Evolutionary conservation across 768 basidiomycete genomes (phyloP).

Genomic region (Mycena polygramma): DNA sequence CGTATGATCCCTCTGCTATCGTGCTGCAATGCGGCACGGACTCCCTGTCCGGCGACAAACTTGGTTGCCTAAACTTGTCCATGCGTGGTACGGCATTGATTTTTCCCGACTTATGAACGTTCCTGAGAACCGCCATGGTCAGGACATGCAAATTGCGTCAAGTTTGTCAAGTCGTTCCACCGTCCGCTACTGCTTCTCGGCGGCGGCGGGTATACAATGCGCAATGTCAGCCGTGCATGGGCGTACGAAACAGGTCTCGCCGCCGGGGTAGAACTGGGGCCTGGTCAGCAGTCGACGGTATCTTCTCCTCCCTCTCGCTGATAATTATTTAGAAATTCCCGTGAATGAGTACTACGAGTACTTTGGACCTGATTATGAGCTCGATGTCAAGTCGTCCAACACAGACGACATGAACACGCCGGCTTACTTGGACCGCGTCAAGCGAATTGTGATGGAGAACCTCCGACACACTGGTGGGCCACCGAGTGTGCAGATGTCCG

Average conservation of each 20-base stretch:
- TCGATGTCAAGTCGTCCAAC: slow-evolving; percentile 95
- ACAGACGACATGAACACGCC: slow-evolving; percentile 95
- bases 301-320: neutral
- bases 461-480: slow-evolving; percentile 88
- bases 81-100: slow-evolving; percentile 79
- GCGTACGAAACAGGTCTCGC: slow-evolving; percentile 98
- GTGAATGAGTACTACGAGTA: slow-evolving; percentile 99
- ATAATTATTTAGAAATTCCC: slow-evolving; percentile 82
- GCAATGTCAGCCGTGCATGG: slow-evolving; percentile 97
- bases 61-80: slow-evolving; percentile 95
- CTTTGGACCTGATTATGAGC: slow-evolving; percentile 96
- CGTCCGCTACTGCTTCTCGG: slow-evolving; percentile 94
- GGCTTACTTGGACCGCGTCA: slow-evolving; percentile 94
- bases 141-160: slow-evolving; percentile 97
- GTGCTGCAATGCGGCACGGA: slow-evolving; percentile 98
- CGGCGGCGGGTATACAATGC: slow-evolving; percentile 98
- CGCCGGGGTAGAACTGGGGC: slow-evolving; percentile 93
- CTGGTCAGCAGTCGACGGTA: slow-evolving; percentile 62
- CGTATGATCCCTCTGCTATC: slow-evolving; percentile 93
- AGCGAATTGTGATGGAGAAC: slow-evolving; percentile 92
- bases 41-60: slow-evolving; percentile 94
- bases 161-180: slow-evolving; percentile 96
- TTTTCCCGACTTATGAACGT: neutral
- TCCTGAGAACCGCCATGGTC: slow-evolving; percentile 2
- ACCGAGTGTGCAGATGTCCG: slow-evolving; percentile 92